Evolutionary conservation across 805 yeast genomes (phyloP).

Genomic region (Yamadazyma endophytica): DNA sequence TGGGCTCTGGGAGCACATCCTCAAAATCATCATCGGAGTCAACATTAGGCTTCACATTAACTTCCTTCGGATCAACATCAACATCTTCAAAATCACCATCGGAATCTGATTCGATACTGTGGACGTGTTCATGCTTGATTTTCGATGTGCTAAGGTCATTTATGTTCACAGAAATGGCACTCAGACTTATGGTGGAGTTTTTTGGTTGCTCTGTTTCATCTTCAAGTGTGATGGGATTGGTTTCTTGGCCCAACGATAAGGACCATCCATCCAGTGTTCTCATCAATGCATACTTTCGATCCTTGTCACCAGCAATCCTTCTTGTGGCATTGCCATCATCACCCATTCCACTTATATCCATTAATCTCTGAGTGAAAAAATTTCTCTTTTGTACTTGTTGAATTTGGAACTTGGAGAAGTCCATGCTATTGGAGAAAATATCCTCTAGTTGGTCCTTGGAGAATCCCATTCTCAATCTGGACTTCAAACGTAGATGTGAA

Average conservation of each 20-base stretch:
- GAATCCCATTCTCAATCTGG: slow-evolving; percentile 93
- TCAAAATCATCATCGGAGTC: slow-evolving; percentile 52
- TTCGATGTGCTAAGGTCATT: background rate
- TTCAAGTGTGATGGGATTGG: slow-evolving; percentile 54
- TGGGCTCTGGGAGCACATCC: slow-evolving; percentile 57
- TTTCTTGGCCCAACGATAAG: slow-evolving; percentile 52
- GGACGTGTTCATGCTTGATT: too few relatives aligned
- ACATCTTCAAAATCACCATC: slow-evolving; percentile 17
- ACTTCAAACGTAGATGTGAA: slow-evolving; percentile 75
- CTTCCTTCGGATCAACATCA: too few relatives aligned
- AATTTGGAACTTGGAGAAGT: slow-evolving; percentile 89
- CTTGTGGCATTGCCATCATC: slow-evolving; percentile 45
- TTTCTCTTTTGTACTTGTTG: slow-evolving; percentile 90
- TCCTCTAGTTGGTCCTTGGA: slow-evolving; percentile 81
- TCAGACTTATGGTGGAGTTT: background rate
- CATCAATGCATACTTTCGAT: slow-evolving; percentile 68
- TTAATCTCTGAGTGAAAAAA: slow-evolving; percentile 79
- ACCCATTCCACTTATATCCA: slow-evolving; percentile 81
- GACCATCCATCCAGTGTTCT: slow-evolving; percentile 84
- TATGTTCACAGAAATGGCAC: background rate
- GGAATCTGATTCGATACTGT: too few relatives aligned
- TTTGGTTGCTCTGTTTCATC: slow-evolving; percentile 11
- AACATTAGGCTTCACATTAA: too few relatives aligned
- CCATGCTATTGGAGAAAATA: slow-evolving; percentile 80
- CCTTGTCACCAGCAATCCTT: slow-evolving; percentile 81